These are phyloP conservation scores for Aristolochia fimbriata DNA, from an alignment of 164 flowering plant genomes.

Conservation along the genomic window DNA sequence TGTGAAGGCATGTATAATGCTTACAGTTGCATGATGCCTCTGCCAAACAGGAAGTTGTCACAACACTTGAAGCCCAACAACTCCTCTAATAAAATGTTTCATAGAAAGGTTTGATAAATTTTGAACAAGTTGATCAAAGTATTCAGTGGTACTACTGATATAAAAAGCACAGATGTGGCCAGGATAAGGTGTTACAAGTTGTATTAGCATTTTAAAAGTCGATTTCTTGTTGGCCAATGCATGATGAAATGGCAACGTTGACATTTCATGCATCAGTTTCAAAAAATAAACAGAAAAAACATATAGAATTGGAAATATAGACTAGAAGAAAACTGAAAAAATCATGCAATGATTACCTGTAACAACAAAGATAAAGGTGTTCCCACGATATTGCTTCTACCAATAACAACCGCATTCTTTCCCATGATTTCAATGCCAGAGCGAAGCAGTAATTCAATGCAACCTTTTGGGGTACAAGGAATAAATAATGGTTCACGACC, in stretches of 20 bases:
- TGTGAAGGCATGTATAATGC: slow-evolving; percentile 52
- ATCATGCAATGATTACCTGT: slow-evolving; percentile 34
- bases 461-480: slow-evolving; percentile 80
- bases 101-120: no score
- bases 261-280: no score
- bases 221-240: no score
- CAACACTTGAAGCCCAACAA: not conserved
- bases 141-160: no score
- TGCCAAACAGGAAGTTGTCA: slow-evolving; percentile 20
- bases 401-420: slow-evolving; percentile 72
- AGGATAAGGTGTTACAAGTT: no score
- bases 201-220: no score
- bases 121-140: no score
- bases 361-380: slow-evolving; percentile 66
- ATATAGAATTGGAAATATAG: no score
- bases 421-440: slow-evolving; percentile 57
- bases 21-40: slow-evolving; percentile 88
- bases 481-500: slow-evolving; percentile 76
- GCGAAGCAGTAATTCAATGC: slow-evolving; percentile 60
- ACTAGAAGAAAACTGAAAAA: not conserved
- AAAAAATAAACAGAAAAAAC: not conserved
- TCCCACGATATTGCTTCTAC: slow-evolving; percentile 81
- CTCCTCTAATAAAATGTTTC: no score
- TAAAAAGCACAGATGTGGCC: no score
- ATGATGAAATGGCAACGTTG: no score